These are phyloP conservation scores for Zoysia japonica DNA, from an alignment of 176 grass and related monocot species.

Conservation along the genomic window DNA sequence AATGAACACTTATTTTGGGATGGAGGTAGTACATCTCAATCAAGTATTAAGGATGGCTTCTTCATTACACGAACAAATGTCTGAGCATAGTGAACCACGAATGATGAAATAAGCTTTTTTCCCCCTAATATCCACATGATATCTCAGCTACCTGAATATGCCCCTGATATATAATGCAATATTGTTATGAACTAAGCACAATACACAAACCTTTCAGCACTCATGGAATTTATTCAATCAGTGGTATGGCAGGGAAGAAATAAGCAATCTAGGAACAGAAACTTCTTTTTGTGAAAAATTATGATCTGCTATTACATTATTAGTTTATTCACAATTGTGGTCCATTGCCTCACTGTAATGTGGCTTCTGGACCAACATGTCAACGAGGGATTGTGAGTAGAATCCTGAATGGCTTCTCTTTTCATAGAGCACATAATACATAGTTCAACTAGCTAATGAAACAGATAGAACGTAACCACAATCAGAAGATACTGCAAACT, in stretches of 20 bases:
- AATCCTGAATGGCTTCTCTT: background rate
- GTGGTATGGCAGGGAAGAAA: background rate
- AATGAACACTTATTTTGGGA: too few relatives aligned
- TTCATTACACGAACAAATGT: conserved; percentile 12
- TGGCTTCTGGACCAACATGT: background rate
- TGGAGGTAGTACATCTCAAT: background rate
- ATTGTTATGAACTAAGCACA: background rate
- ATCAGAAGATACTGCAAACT: background rate
- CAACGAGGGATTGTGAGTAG: background rate
- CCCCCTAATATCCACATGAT: background rate
- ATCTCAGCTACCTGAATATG: background rate
- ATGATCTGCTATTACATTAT: background rate
- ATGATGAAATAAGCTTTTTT: background rate
- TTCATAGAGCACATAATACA: too few relatives aligned
- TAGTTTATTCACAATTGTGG: too few relatives aligned
- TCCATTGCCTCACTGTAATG: background rate
- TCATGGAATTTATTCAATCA: conserved; percentile 14
- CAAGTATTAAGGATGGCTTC: background rate
- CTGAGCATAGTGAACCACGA: background rate
- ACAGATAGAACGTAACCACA: background rate
- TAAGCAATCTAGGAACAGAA: background rate
- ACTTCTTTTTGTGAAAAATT: background rate
- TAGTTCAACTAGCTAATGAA: background rate
- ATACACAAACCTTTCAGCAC: background rate
- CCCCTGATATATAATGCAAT: background rate